These are phyloP conservation scores for Alternaria dauci DNA, from an alignment of 2,329 filamentous ascomycete genomes.

Conservation along the genomic window DNA sequence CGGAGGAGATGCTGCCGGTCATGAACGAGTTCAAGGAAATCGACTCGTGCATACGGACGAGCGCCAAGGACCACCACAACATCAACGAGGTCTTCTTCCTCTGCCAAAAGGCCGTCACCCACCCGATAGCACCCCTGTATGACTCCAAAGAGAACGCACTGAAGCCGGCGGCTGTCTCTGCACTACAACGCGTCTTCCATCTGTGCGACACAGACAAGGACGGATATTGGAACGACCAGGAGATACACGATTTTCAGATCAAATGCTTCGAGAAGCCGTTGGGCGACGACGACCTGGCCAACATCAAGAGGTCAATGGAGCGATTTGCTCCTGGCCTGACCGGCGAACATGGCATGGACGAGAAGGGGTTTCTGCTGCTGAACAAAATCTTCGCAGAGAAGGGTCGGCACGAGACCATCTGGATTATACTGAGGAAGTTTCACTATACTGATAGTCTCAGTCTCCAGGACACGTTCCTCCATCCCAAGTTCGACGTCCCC, in stretches of 20 bases:
- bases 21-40: slow-evolving; percentile 99
- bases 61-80: slow-evolving; percentile 89
- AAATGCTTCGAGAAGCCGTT: slow-evolving; percentile 93
- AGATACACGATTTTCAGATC: slow-evolving; percentile 88
- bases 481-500: slow-evolving; percentile 93
- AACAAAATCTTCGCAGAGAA: slow-evolving; percentile 98
- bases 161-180: slow-evolving; percentile 88
- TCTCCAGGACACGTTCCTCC: slow-evolving; percentile 87
- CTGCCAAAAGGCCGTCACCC: slow-evolving; percentile 96
- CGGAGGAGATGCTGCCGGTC: slow-evolving; percentile 97
- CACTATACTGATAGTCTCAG: slow-evolving; percentile 96
- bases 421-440: slow-evolving; percentile 94
- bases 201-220: slow-evolving; percentile 97
- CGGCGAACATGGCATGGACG: slow-evolving; percentile 73
- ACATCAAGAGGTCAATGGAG: slow-evolving; percentile 88
- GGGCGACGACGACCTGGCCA: slow-evolving; percentile 80
- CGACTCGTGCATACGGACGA: slow-evolving; percentile 95
- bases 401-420: slow-evolving; percentile 96
- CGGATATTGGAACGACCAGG: slow-evolving; percentile 85
- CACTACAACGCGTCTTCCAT: slow-evolving; percentile 90
- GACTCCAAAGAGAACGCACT: slow-evolving; percentile 89
- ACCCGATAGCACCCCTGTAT: slow-evolving; percentile 94
- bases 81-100: slow-evolving; percentile 96
- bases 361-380: slow-evolving; percentile 83
- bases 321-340: slow-evolving; percentile 71